phyloP scores from a whole-genome alignment of 495 filamentous ascomycete species.

The Lophiostoma macrostomum region DNA sequence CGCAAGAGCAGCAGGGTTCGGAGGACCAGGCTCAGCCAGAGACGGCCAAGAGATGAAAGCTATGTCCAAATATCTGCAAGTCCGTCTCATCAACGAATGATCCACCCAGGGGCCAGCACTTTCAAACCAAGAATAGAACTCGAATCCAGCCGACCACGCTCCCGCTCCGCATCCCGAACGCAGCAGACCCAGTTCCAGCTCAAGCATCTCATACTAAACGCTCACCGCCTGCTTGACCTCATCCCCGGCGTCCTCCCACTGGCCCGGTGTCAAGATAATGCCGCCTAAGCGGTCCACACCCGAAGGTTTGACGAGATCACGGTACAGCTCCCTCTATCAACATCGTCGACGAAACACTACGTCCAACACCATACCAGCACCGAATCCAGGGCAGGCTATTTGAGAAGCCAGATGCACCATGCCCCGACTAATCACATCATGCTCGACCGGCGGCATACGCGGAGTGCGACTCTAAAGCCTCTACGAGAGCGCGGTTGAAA shows the following conservation, averaged over 20 bases:
- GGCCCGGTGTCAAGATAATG: slow-evolving; percentile 6
- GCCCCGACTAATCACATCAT: too few species aligned
- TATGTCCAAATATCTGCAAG: not conserved
- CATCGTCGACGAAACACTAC: too few species aligned
- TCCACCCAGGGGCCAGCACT: too few species aligned
- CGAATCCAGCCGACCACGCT: too few species aligned
- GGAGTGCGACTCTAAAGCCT: slow-evolving; percentile 15
- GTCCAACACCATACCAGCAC: too few species aligned
- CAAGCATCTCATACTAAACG: not conserved
- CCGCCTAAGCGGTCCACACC: not conserved
- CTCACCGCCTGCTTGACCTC: not conserved
- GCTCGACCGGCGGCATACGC: too few species aligned
- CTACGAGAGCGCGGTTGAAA: slow-evolving; percentile 4
- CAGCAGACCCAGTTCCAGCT: not conserved
- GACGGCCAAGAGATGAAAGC: not conserved
- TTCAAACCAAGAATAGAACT: too few species aligned
- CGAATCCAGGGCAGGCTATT: too few species aligned
- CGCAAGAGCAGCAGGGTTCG: slow-evolving; percentile 29
- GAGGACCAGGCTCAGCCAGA: not conserved
- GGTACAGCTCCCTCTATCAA: not conserved
- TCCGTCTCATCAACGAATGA: too few species aligned
- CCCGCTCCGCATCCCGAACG: not conserved
- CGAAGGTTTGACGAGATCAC: not conserved
- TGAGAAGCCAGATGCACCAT: slow-evolving; percentile 11
- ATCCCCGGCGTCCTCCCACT: not conserved